Evolutionary conservation across 768 basidiomycete species (phyloP).

Genomic region (Imleria badia): DNA sequence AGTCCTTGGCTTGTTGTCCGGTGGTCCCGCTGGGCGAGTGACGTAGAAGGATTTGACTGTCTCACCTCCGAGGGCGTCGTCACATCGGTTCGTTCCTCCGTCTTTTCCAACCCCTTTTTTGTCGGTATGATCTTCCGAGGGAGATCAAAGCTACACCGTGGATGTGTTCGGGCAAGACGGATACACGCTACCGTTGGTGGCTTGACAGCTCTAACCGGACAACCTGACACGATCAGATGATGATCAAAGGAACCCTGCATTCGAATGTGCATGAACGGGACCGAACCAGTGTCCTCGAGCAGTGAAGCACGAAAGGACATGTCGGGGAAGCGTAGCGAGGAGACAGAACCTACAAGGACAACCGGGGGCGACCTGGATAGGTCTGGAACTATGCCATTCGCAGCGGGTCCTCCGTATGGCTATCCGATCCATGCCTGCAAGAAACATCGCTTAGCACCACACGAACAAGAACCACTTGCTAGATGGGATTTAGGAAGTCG

Average conservation of each 20-base stretch:
- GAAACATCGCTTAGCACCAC: not conserved
- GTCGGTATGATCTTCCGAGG: not conserved
- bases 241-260: not conserved
- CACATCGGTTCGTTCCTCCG: not conserved
- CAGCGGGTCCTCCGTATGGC: not conserved
- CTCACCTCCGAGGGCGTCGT: not conserved
- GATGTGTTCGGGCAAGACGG: not conserved
- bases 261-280: not conserved
- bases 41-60: not conserved
- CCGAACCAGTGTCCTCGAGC: not conserved
- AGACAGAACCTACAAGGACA: not conserved
- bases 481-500: conserved; percentile 2
- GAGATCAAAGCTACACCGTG: not conserved
- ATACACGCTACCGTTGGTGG: not conserved
- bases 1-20: no score
- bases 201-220: not conserved
- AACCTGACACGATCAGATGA: not conserved
- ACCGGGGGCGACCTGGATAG: not conserved
- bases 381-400: not conserved
- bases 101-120: not conserved
- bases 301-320: not conserved
- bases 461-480: not conserved
- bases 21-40: no score
- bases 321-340: no score
- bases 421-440: not conserved